A percentile compares a stretch with the other conserved stretches of the same genome.
Conservation (phyloP, 441 rosid genomes). For the Rhodomyrtus psidioides region DNA sequence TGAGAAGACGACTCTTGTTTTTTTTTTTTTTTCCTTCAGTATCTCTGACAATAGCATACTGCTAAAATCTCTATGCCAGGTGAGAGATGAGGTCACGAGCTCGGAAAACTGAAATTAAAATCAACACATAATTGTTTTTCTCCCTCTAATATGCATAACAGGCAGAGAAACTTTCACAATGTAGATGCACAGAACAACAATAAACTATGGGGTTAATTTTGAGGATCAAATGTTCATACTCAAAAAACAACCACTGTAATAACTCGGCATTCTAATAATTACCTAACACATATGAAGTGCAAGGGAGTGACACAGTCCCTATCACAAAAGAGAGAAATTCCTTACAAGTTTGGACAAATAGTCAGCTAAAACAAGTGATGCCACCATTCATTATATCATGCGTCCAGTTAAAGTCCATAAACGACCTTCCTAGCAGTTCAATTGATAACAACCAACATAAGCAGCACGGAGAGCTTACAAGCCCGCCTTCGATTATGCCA, state of each 20-base stretch:
- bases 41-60: conserved; percentile 70
- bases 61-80: conserved; percentile 21
- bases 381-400: too few relatives aligned
- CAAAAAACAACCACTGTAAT: not conserved
- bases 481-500: conserved; percentile 90
- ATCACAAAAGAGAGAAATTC: not conserved
- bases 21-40: conserved; percentile 37
- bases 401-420: not conserved
- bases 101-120: not conserved
- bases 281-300: not conserved
- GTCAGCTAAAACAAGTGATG: too few relatives aligned
- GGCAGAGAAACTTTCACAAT: not conserved
- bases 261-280: not conserved
- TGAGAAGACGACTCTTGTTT: conserved; percentile 43
- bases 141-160: not conserved
- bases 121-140: not conserved
- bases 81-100: not conserved
- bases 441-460: not conserved
- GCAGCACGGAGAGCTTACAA: not conserved
- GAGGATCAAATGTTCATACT: not conserved
- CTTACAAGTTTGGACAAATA: too few relatives aligned
- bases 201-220: not conserved
- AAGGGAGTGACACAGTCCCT: not conserved
- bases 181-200: not conserved
- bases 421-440: not conserved